phyloP scores from a whole-genome alignment of 1,139 yeast genomes.

The Hansenula lynferdii region DNA sequence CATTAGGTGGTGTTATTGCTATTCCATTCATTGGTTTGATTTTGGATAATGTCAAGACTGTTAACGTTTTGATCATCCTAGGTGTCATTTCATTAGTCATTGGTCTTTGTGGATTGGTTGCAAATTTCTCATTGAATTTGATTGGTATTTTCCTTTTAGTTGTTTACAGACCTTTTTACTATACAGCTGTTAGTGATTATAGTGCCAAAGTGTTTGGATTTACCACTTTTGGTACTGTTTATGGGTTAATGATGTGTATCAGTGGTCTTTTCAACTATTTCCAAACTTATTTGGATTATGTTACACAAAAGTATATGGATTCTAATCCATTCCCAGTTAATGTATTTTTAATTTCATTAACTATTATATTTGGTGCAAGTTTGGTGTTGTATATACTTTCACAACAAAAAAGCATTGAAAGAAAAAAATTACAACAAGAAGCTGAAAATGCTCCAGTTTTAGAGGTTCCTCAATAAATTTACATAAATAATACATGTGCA shows the following conservation, averaged over 20 bases:
- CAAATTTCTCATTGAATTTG: constrained; percentile 49
- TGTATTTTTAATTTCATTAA: constrained; percentile 42
- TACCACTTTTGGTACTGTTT: constrained; percentile 87
- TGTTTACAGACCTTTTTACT: constrained; percentile 86
- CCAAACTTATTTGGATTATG: constrained; percentile 63
- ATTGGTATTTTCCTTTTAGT: constrained; percentile 67
- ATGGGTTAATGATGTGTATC: constrained; percentile 78
- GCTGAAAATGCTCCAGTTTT: constrained; percentile 53
- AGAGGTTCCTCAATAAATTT: constrained; percentile 37
- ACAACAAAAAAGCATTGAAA: constrained; percentile 44
- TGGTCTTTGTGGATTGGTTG: constrained; percentile 63
- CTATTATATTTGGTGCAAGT: constrained; percentile 48
- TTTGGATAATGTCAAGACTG: constrained; percentile 67
- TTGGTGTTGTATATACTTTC: constrained; percentile 50
- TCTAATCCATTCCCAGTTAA: constrained; percentile 83
- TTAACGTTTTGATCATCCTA: constrained; percentile 51
- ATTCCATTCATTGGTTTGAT: constrained; percentile 85
- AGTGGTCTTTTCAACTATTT: constrained; percentile 74
- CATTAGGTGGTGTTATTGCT: constrained; percentile 79
- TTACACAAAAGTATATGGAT: constrained; percentile 61
- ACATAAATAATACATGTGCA: background rate
- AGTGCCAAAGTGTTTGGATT: constrained; percentile 93
- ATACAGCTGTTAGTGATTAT: constrained; percentile 87
- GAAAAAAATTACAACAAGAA: constrained; percentile 54
- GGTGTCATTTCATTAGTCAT: constrained; percentile 50